Evolutionary conservation across 2,329 filamentous ascomycete species (phyloP), one percentile per base, ranked within the genome.

Genomic region (Ophiostoma novo-ulmi): DNA sequence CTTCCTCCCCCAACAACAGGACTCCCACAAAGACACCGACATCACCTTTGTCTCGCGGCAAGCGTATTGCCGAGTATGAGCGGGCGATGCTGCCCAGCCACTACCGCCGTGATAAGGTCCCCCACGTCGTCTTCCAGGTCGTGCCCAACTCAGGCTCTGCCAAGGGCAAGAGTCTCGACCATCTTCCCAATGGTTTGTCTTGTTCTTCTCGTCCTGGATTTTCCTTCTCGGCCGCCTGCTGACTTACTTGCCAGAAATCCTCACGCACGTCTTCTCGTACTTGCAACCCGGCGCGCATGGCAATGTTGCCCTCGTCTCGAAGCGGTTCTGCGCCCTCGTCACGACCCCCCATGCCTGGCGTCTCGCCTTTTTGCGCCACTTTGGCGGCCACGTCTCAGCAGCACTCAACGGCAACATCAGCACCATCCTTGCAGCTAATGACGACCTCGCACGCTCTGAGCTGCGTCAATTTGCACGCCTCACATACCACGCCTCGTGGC

Each of bases 341-440:
- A 97, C 93, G 5, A 94, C 92, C 1, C 92, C 94, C 20, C 93
- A 97, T 80, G 93, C 93, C 8, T 98, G 94, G 94, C 89, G 93
- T 73, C 91, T 93, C 78, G 94, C 94, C 6, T 98, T 98, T 77
- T 87, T 92, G 75, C 92, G 94, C 73, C 94, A 89, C 80, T 99
- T 98, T 75, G 92, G 92, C 0, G 93, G 91, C 1, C 87, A 90
- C 35, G 86, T 90, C 76, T 65, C 70, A 1, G 68, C 67, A 10
- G 39, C 26, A 4, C 58, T 63, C 11, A 63, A 26, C 69, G 48
- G 31, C 1, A 44, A 64, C 22, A 58, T 58, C 65, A 11, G 58
- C 31, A 61, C n/a, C 66, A 64, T 64, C 38, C n/a, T 58, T 13
- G 52, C 38, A 6, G 39, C 20, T 22, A 35, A 55, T 8, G 67